Percentiles rank a stretch among this genome's conserved stretches.
Conservation (phyloP, 225 moss, liverwort and hornwort genomes). For the Straminergon stramineum region DNA sequence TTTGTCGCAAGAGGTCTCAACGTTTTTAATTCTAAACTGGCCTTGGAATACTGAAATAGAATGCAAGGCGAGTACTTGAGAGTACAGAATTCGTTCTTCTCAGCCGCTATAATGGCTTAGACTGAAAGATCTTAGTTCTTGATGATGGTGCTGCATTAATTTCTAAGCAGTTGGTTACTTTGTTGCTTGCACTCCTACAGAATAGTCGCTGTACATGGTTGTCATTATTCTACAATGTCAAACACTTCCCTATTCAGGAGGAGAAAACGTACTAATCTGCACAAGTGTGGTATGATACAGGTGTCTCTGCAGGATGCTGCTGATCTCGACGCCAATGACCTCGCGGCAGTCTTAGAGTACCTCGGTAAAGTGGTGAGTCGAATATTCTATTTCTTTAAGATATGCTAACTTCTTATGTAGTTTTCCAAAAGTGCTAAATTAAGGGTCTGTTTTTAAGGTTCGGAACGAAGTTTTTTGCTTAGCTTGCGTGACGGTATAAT, state of each 20-base stretch:
- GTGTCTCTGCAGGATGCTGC: slow-evolving; percentile 78
- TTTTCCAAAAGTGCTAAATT: background rate
- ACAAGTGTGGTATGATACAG: slow-evolving; percentile 14
- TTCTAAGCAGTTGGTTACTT: background rate
- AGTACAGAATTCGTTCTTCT: background rate
- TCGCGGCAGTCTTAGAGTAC: slow-evolving; percentile 62
- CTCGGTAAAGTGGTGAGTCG: slow-evolving; percentile 62
- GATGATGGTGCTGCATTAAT: background rate
- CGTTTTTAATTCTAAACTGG: background rate
- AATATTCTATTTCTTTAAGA: background rate
- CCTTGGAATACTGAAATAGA: background rate
- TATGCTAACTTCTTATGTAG: background rate
- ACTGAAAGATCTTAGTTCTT: background rate
- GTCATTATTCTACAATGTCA: background rate
- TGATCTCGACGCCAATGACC: slow-evolving; percentile 89
- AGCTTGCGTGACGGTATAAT: background rate
- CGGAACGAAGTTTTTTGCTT: background rate
- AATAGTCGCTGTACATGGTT: background rate
- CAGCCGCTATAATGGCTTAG: background rate
- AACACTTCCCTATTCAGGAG: background rate
- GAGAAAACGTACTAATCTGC: background rate
- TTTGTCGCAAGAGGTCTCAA: background rate
- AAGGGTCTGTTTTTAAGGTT: background rate
- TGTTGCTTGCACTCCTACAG: background rate
- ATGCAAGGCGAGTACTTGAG: background rate